Percentiles rank a stretch among this genome's conserved stretches.
These are phyloP conservation scores for Escovopsis weberi DNA, from an alignment of 2,329 filamentous ascomycete genomes.

Conservation along the genomic window DNA sequence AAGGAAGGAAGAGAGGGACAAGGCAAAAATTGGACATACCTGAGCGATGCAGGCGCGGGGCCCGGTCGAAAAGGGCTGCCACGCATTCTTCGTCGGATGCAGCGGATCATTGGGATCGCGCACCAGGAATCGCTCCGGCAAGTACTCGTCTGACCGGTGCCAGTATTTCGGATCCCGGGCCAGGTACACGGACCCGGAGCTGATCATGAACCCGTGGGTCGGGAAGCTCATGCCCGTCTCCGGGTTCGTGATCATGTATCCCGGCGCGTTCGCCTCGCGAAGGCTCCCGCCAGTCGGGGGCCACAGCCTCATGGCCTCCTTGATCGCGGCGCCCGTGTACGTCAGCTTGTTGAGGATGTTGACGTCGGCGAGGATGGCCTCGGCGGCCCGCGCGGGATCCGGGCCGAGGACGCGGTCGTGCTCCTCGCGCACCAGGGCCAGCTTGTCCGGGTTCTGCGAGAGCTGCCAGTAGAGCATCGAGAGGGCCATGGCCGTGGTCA, in stretches of 20 bases:
- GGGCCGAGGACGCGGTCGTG: constrained; percentile 35
- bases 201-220: too few relatives aligned
- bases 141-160: constrained; percentile 27
- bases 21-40: constrained; percentile 12
- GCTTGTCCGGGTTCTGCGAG: constrained; percentile 15
- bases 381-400: constrained; percentile 12
- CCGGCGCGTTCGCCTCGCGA: constrained; percentile 18
- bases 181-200: constrained; percentile 3
- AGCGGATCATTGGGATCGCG: constrained; percentile 14
- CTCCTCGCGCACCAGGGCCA: constrained; percentile 24
- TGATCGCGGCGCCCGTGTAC: constrained; percentile 39
- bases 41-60: constrained; percentile 31
- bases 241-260: too few relatives aligned
- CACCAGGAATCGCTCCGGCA: constrained; percentile 32
- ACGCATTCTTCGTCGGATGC: constrained; percentile 29
- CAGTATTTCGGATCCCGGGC: constrained; percentile 13
- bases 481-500: constrained; percentile 22
- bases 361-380: constrained; percentile 18
- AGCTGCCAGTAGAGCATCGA: constrained; percentile 16
- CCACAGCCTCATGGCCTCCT: constrained; percentile 39
- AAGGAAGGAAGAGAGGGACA: too few relatives aligned
- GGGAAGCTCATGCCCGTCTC: too few relatives aligned
- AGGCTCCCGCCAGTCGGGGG: constrained; percentile 31
- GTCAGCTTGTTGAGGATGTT: constrained; percentile 34
- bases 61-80: constrained; percentile 40